A percentile compares a stretch with the other conserved stretches of the same genome.
Conservation (phyloP, 176 grass and related monocot species). For the Eleusine indica region DNA sequence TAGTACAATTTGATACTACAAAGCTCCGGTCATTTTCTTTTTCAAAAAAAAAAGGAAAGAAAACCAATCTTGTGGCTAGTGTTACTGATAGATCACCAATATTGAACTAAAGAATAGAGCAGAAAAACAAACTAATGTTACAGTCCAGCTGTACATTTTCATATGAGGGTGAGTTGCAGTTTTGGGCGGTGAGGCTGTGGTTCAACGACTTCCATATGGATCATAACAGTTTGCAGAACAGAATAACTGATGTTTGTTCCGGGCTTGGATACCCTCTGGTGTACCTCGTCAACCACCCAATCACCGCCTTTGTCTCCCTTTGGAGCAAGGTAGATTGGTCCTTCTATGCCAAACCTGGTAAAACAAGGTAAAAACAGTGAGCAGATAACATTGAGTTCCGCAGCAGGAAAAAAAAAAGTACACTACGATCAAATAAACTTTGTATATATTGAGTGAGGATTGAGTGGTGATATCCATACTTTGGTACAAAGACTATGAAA, state of each 20-base stretch:
- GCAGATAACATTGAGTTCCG: background rate
- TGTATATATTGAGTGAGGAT: background rate
- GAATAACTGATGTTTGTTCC: constrained; percentile 64
- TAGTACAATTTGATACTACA: background rate
- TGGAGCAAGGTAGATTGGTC: constrained; percentile 78
- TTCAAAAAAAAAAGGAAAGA: no score
- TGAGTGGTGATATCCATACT: constrained; percentile 52
- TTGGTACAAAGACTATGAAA: constrained; percentile 97
- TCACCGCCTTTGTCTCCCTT: constrained; percentile 83
- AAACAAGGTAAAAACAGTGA: background rate
- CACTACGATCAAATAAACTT: background rate
- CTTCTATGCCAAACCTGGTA: constrained; percentile 92
- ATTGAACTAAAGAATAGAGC: constrained; percentile 17
- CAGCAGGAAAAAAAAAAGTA: background rate
- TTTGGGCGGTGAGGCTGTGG: constrained; percentile 96
- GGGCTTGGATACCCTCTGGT: constrained; percentile 76
- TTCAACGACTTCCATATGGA: constrained; percentile 98
- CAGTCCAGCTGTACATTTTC: constrained; percentile 35
- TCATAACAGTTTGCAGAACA: constrained; percentile 75
- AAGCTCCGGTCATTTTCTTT: background rate
- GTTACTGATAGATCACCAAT: constrained; percentile 16
- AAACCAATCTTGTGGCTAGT: background rate
- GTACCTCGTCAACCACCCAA: constrained; percentile 92
- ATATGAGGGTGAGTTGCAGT: constrained; percentile 89
- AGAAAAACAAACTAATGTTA: constrained; percentile 8